Base-by-base conservation (phyloP, 2,329 filamentous ascomycete species). In the Penicillium palitans region DNA sequence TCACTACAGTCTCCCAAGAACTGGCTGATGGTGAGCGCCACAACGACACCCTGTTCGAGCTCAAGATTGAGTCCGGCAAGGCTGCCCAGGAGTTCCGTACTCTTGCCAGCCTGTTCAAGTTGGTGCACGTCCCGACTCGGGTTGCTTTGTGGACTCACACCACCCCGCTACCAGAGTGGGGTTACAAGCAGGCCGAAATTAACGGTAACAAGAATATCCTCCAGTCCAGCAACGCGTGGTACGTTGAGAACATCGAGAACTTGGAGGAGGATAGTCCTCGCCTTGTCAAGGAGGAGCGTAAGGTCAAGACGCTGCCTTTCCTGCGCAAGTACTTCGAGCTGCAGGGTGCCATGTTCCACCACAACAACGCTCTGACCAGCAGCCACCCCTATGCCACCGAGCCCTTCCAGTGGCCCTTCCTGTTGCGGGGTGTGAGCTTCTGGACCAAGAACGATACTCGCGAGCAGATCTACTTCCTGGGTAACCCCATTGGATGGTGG, bases 131-230 rank as follows among this genome's bases (percentile, higher is more conserved):
- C 70, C 92, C 93, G 8, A 96, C 91, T 75, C 96, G 96, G 76
- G 95, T 99, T 51, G 93, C 95, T 65, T 96, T 99, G 93, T 99
- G 95, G 95, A 99, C 95, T 29, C 93, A 98, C 76, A 90, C 90
- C 37, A 95, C 87, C 59, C 91, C 95, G 50, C 85, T 99, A n/a
- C 95, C 95, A 5, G 95, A 99, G 4, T 99, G 95, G 95, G 95
- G 84, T 27, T 93, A 90, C 80, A 95, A 96, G 76, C 95, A 99
- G 77, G 93, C 96, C 71, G 95, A 99, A 75, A 97, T 99, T 81
- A 99, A 99, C 76, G 95, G 95, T 60, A 99, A 99, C 83, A 99
- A 99, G 85, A 96, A 96, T 73, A 81, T 96, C 54, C 82, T 87
- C 29, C 90, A 93, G 62, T 88, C 89, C 72, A 96, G 91, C 74